A percentile compares a stretch with the other conserved stretches of the same genome.
Conservation (phyloP, 495 filamentous ascomycete genomes). For the Immersiella caudata region DNA sequence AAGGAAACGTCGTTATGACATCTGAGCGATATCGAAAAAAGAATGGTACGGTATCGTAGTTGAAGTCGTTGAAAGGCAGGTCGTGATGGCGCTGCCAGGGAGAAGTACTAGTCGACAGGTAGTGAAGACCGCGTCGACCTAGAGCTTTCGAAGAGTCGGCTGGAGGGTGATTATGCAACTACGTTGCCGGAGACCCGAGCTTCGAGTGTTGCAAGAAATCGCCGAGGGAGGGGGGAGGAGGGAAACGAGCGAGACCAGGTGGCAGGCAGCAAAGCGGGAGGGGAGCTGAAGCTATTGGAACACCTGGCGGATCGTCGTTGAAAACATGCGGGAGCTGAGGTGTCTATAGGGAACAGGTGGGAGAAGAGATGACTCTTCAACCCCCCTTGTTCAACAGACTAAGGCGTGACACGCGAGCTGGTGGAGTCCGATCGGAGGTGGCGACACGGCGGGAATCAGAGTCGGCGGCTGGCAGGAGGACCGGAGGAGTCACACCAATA, state of each 20-base stretch:
- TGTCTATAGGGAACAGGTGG: conserved; percentile 45
- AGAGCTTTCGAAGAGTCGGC: neutral
- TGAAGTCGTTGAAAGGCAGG: conserved; percentile 16
- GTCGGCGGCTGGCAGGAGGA: conserved; percentile 22
- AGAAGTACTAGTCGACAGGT: neutral
- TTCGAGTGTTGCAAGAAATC: neutral
- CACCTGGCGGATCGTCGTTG: conserved; percentile 43
- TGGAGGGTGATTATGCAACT: conserved; percentile 1
- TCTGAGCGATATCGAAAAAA: conserved; percentile 55
- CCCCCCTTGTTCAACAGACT: conserved; percentile 43
- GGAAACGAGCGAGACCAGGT: conserved; percentile 36
- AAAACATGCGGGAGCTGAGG: conserved; percentile 45
- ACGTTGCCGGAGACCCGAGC: neutral
- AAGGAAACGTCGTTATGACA: conserved; percentile 69
- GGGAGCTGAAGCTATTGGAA: conserved; percentile 39
- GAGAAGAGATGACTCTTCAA: conserved; percentile 53
- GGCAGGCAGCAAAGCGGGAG: conserved; percentile 36
- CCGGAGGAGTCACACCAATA: conserved; percentile 16
- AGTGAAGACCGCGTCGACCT: conserved; percentile 9
- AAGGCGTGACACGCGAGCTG: conserved; percentile 36
- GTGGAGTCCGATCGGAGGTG: conserved; percentile 34
- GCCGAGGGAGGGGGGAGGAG: neutral
- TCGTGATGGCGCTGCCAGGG: conserved; percentile 14
- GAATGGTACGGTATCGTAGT: conserved; percentile 44
- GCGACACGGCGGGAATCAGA: conserved; percentile 25